Conservation (phyloP, 495 filamentous ascomycete species). For the Daldinia bambusicola region DNA sequence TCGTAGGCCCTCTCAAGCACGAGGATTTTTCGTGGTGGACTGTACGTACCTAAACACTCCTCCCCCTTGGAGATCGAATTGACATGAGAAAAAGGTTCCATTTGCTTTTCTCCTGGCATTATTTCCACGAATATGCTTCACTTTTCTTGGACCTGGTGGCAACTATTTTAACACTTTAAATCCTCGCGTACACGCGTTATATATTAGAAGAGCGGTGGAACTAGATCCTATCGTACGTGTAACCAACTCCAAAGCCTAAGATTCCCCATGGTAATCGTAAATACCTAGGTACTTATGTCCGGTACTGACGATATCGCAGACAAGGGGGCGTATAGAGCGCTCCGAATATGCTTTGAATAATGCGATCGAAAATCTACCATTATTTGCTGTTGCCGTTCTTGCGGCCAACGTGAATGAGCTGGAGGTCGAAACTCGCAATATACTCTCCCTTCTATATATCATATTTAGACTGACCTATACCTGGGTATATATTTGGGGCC, state of each 20-base stretch:
- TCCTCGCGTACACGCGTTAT: not conserved
- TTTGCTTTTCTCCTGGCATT: slow-evolving; percentile 3
- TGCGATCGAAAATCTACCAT: slow-evolving; percentile 6
- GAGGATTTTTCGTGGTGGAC: slow-evolving; percentile 1
- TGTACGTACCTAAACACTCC: not conserved
- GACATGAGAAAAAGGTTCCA: not conserved
- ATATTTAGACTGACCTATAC: not conserved
- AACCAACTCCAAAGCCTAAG: not conserved
- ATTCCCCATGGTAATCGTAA: not conserved
- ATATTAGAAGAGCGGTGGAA: not conserved
- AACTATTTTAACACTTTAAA: not conserved
- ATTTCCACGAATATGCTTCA: not conserved
- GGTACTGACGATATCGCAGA: not conserved
- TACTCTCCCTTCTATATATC: not conserved
- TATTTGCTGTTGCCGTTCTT: slow-evolving; percentile 14
- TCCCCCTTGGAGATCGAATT: not conserved
- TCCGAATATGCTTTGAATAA: slow-evolving; percentile 7
- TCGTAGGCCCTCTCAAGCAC: not conserved
- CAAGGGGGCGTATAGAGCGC: slow-evolving; percentile 1
- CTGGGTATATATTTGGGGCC: slow-evolving; percentile 20
- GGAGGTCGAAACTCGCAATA: not conserved
- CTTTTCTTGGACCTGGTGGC: not conserved
- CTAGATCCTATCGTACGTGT: not conserved
- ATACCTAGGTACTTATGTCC: not conserved
- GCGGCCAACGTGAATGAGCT: not conserved